phyloP scores from a whole-genome alignment of 2,329 filamentous ascomycete species.

The Periconia digitata region DNA sequence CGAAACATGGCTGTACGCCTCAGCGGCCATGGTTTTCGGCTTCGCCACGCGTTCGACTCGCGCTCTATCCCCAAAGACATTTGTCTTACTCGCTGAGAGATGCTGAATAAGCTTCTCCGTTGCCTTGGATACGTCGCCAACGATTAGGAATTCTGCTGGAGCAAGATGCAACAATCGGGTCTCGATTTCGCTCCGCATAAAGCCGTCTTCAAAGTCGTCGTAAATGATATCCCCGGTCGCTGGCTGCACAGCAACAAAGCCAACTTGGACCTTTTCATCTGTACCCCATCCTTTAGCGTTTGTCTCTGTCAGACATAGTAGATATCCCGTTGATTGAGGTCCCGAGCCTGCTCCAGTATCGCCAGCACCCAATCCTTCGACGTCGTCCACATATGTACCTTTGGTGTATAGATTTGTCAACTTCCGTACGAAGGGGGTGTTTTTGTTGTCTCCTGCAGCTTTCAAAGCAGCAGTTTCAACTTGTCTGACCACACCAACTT shows the following conservation, averaged over 20 bases:
- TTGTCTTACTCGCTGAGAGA: slow-evolving; percentile 82
- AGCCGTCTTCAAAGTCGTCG: slow-evolving; percentile 93
- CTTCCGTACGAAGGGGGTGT: slow-evolving; percentile 86
- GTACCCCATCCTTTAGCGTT: slow-evolving; percentile 78
- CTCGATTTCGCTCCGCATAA: slow-evolving; percentile 96
- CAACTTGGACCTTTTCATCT: slow-evolving; percentile 91
- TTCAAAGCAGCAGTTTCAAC: slow-evolving; percentile 94
- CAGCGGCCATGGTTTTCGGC: slow-evolving; percentile 77
- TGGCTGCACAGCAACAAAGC: slow-evolving; percentile 90
- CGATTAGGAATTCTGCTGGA: slow-evolving; percentile 91
- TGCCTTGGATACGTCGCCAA: slow-evolving; percentile 84
- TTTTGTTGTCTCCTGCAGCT: slow-evolving; percentile 91
- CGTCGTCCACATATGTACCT: slow-evolving; percentile 94
- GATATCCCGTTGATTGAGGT: slow-evolving; percentile 72
- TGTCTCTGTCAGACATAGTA: slow-evolving; percentile 88
- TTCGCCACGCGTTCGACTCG: slow-evolving; percentile 79
- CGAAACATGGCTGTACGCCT: slow-evolving; percentile 85
- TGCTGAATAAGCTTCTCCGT: slow-evolving; percentile 92
- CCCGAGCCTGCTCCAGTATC: slow-evolving; percentile 49
- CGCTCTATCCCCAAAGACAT: slow-evolving; percentile 88
- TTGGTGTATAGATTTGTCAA: slow-evolving; percentile 98
- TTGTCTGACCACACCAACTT: slow-evolving; percentile 93
- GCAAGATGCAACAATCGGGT: slow-evolving; percentile 94
- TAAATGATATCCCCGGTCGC: slow-evolving; percentile 95
- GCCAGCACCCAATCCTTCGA: slow-evolving; percentile 69